phyloP scores from a whole-genome alignment of 768 basidiomycete genomes.

The Boletellus ananas region DNA sequence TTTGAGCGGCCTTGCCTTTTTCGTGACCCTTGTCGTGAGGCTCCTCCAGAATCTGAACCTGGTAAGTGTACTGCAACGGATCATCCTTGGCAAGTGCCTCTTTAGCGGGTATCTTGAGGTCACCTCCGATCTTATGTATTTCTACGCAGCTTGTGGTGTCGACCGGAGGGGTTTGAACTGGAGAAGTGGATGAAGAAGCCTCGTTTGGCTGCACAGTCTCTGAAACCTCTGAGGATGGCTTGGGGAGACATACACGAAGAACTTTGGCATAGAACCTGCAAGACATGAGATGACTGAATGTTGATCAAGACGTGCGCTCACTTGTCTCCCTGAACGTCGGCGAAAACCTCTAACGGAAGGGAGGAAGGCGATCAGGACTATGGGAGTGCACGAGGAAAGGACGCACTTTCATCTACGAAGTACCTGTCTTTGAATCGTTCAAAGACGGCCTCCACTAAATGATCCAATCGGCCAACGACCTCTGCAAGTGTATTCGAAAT shows the following conservation, averaged over 20 bases:
- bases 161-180: constrained; percentile 40
- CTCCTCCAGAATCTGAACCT: constrained; percentile 79
- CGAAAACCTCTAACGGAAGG: constrained; percentile 63
- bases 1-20: constrained; percentile 52
- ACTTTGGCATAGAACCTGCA: constrained; percentile 78
- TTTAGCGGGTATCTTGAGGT: constrained; percentile 72
- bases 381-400: constrained; percentile 4
- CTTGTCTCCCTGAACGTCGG: constrained; percentile 88
- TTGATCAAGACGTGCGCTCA: constrained; percentile 33
- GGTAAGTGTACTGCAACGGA: constrained; percentile 81
- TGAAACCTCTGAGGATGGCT: constrained; percentile 40
- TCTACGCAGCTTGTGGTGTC: constrained; percentile 48
- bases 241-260: constrained; percentile 71
- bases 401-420: constrained; percentile 86
- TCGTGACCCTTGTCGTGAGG: constrained; percentile 65
- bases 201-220: constrained; percentile 31
- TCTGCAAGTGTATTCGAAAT: constrained; percentile 46
- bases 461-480: constrained; percentile 95
- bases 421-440: constrained; percentile 97
- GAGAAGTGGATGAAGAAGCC: constrained; percentile 42
- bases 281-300: constrained; percentile 14
- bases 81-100: constrained; percentile 72
- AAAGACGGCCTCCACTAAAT: constrained; percentile 90
- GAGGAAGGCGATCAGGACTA: constrained; percentile 16
- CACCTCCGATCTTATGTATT: constrained; percentile 68